These are phyloP conservation scores for Blastobotrys elegans DNA, from an alignment of 1,139 yeast genomes.

Conservation along the genomic window DNA sequence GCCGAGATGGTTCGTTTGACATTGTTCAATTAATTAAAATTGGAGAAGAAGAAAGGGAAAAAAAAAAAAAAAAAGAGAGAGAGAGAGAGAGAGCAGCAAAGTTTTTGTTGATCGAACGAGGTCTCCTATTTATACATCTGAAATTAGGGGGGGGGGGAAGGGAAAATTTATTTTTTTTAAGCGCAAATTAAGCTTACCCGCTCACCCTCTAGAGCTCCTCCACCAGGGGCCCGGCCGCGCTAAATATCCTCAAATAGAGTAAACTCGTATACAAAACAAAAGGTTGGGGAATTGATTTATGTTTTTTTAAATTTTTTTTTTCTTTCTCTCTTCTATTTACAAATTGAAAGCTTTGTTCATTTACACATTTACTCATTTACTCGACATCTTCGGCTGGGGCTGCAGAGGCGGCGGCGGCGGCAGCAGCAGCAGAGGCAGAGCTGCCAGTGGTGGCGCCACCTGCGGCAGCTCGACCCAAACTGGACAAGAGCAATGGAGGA, in stretches of 20 bases:
- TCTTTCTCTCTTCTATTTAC: too few species aligned
- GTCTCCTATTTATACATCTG: too few species aligned
- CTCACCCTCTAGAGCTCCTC: too few species aligned
- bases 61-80: neutral
- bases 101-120: too few species aligned
- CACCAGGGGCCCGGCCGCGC: too few species aligned
- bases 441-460: conserved; percentile 12
- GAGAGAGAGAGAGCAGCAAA: neutral
- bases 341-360: neutral
- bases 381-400: conserved; percentile 19
- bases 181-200: too few species aligned
- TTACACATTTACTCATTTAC: conserved; percentile 12
- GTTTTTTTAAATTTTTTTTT: too few species aligned
- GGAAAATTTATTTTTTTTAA: too few species aligned
- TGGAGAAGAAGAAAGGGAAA: neutral
- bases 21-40: neutral
- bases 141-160: too few species aligned
- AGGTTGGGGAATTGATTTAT: too few species aligned
- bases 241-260: too few species aligned
- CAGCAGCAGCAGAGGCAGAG: conserved; percentile 24
- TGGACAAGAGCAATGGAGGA: conserved; percentile 71
- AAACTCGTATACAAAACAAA: too few species aligned
- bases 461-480: conserved; percentile 46
- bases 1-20: conserved; percentile 6
- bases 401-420: conserved; percentile 24